Base-by-base conservation (phyloP, 345 rosid genomes). In the Mallotus nudiflorus region DNA sequence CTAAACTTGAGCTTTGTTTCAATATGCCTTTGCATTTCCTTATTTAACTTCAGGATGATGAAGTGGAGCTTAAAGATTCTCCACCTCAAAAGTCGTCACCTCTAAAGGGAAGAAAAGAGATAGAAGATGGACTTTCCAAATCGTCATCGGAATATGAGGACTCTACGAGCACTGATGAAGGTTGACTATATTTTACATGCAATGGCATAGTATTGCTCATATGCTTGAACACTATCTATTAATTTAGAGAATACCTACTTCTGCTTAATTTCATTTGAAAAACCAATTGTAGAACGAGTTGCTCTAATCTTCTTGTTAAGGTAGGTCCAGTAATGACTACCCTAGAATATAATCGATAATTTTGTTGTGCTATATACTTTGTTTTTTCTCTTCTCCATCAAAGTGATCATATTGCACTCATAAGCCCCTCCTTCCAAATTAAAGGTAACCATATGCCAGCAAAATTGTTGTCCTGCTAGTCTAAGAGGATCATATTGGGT, bases 141-240 rank as follows among this genome's bases (percentile, higher is more conserved):
- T 79, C 86, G 37, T 82, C 82, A 28, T 82, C 86, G 67, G 89
- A 85, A 61, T 89, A 84, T 77, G 74, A 55, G 59, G 78, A 71
- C 68, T 77, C 86, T 55, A 83, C 75, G 68, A 83, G 85, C 73
- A 74, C 74, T 65, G 82, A 65, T 69, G 92, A 87, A 31, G 86
- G 76, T 77, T 86, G 80, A 31, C 83, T 84, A 42, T 42, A 4
- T 42, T 4, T 39, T 39, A 39, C 48, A 62, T 78, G 54, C n/a
- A 67, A 77, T 65, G 49, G 64, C 65, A 75, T 74, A 53, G 77
- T 69, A 69, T 22, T 76, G 42, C 33, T 42, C 19, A 40, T 40
- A 14, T 62, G 16, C 27, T 62, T 18, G 6, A 5, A 9, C 33
- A 62, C 39, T 18, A 13, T 19, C 6, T 19, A 19, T 59, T 14